Conservation (phyloP, 139 green algal genomes). For the Protoeuglena noctilucae region DNA sequence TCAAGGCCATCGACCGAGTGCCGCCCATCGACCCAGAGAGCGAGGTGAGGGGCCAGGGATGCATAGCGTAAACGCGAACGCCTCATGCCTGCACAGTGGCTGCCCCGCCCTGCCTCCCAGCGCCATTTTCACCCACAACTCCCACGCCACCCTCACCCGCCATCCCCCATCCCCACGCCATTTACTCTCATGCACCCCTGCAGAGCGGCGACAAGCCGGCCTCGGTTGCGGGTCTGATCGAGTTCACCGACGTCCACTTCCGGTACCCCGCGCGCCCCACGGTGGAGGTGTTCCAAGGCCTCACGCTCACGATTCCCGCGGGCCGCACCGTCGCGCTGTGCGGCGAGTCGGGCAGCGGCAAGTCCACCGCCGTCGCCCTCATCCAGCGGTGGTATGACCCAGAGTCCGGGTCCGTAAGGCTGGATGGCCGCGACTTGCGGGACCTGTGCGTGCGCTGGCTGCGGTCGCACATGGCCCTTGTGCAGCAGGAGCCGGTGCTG, state of each 20-base stretch:
- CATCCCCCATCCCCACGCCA: too few relatives aligned
- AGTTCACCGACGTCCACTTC: background rate
- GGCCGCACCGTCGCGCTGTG: constrained; percentile 30
- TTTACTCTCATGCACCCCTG: too few relatives aligned
- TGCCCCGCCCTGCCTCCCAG: too few relatives aligned
- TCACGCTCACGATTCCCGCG: constrained; percentile 21
- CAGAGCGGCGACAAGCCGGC: too few relatives aligned
- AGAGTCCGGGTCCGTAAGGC: background rate
- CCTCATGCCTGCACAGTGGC: too few relatives aligned
- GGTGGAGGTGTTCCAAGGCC: constrained; percentile 20
- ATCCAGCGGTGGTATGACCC: constrained; percentile 16
- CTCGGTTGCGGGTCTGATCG: too few relatives aligned
- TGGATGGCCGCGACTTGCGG: constrained; percentile 23
- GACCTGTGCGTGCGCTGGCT: constrained; percentile 43
- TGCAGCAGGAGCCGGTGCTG: constrained; percentile 43
- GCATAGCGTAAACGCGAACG: too few relatives aligned
- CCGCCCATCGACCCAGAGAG: too few relatives aligned
- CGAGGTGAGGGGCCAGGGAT: too few relatives aligned
- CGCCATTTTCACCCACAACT: too few relatives aligned
- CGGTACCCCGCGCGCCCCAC: background rate
- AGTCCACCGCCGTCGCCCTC: constrained; percentile 26
- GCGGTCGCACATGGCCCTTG: constrained; percentile 40
- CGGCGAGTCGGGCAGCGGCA: constrained; percentile 31
- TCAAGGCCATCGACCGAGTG: too few relatives aligned
- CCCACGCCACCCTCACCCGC: too few relatives aligned